phyloP scores from a whole-genome alignment of 1,139 yeast genomes.

The Blastobotrys malaysiensis region DNA sequence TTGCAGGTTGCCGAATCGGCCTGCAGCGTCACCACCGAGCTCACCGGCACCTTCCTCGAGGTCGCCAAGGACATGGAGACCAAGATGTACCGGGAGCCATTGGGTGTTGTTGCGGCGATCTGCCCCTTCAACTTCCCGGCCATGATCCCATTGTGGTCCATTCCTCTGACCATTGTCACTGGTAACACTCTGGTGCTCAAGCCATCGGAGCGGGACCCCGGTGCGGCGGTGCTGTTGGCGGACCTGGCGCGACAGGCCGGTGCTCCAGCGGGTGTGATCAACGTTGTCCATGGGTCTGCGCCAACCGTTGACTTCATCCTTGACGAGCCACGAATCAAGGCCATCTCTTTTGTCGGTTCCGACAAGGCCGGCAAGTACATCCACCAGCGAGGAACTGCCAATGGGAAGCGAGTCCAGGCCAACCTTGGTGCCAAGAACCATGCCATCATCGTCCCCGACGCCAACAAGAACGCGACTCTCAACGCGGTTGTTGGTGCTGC shows the following conservation, averaged over 20 bases:
- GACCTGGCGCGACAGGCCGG: slow-evolving; percentile 74
- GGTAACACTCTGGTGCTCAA: slow-evolving; percentile 74
- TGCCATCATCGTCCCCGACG: slow-evolving; percentile 68
- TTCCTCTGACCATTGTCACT: slow-evolving; percentile 68
- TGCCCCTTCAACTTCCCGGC: slow-evolving; percentile 82
- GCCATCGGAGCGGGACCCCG: slow-evolving; percentile 75
- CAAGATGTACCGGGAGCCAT: slow-evolving; percentile 60
- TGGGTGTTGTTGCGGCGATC: slow-evolving; percentile 65
- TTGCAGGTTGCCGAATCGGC: slow-evolving; percentile 75
- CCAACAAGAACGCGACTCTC: slow-evolving; percentile 59
- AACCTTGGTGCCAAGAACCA: slow-evolving; percentile 78
- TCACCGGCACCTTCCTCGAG: slow-evolving; percentile 62
- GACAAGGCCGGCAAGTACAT: slow-evolving; percentile 74
- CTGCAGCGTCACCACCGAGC: slow-evolving; percentile 48
- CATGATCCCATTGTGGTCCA: slow-evolving; percentile 81
- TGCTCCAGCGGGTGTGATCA: slow-evolving; percentile 70
- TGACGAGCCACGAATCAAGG: slow-evolving; percentile 73
- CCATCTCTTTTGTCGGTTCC: slow-evolving; percentile 74
- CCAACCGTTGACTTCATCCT: slow-evolving; percentile 69
- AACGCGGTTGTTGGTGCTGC: slow-evolving; percentile 73
- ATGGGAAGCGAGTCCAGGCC: slow-evolving; percentile 74
- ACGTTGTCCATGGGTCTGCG: slow-evolving; percentile 71
- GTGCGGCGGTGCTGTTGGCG: slow-evolving; percentile 72
- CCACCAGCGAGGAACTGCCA: slow-evolving; percentile 59
- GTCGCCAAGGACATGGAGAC: slow-evolving; percentile 77